phyloP scores from a whole-genome alignment of 2,329 filamentous ascomycete species.

The Leptographium wingfieldii region DNA sequence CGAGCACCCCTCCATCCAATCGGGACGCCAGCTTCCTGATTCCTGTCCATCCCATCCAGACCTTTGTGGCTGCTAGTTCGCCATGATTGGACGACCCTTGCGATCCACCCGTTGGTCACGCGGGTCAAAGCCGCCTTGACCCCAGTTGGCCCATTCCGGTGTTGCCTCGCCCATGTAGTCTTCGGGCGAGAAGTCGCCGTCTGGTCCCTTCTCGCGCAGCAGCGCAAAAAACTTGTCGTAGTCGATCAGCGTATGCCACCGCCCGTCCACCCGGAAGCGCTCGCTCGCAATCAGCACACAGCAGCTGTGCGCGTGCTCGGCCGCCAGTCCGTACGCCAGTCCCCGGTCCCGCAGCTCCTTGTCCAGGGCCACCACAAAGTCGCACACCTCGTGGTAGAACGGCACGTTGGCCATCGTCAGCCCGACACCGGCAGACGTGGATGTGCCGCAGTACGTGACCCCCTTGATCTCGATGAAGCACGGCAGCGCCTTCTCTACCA shows the following conservation, averaged over 20 bases:
- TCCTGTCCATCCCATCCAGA: too few relatives aligned
- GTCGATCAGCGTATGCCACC: slow-evolving; percentile 87
- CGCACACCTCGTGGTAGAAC: slow-evolving; percentile 81
- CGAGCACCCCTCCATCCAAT: background rate
- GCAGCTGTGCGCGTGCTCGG: slow-evolving; percentile 91
- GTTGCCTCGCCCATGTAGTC: slow-evolving; percentile 81
- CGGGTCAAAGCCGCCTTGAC: slow-evolving; percentile 87
- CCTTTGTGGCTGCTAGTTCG: slow-evolving; percentile 4
- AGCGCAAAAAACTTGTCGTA: slow-evolving; percentile 81
- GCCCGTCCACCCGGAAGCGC: slow-evolving; percentile 62
- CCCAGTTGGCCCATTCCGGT: slow-evolving; percentile 91
- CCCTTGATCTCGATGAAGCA: slow-evolving; percentile 95
- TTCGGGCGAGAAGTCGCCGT: slow-evolving; percentile 67
- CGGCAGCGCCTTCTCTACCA: slow-evolving; percentile 75
- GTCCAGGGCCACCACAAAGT: slow-evolving; percentile 69
- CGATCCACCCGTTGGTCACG: slow-evolving; percentile 75
- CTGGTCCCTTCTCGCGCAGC: slow-evolving; percentile 52
- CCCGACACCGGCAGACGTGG: slow-evolving; percentile 69
- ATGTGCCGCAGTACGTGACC: slow-evolving; percentile 91
- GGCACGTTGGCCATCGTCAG: slow-evolving; percentile 96
- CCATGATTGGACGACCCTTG: slow-evolving; percentile 59
- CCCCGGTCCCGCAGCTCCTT: slow-evolving; percentile 55
- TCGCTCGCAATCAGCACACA: slow-evolving; percentile 78
- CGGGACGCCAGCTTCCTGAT: too few relatives aligned
- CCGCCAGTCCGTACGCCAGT: slow-evolving; percentile 77